Percentiles rank a stretch among this genome's conserved stretches.
These are phyloP conservation scores for Striga hermonthica DNA, from an alignment of 305 asterid species.

Conservation along the genomic window DNA sequence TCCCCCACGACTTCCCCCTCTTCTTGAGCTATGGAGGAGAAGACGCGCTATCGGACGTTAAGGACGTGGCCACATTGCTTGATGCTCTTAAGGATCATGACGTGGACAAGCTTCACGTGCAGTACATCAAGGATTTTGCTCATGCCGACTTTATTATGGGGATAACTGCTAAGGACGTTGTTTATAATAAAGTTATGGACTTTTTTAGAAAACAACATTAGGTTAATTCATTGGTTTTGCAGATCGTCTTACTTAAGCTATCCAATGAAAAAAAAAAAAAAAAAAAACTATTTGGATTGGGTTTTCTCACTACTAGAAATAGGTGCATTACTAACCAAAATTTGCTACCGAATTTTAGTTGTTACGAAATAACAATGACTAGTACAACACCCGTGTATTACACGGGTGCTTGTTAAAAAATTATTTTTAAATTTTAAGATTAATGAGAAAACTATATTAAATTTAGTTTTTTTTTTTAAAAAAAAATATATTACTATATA, in stretches of 20 bases:
- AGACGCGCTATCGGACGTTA: slow-evolving; percentile 63
- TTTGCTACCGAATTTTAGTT: too few species aligned
- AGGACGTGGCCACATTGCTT: slow-evolving; percentile 55
- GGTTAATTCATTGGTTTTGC: neutral
- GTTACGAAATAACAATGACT: too few species aligned
- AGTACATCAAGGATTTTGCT: slow-evolving; percentile 58
- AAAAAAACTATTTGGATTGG: too few species aligned
- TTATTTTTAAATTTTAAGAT: too few species aligned
- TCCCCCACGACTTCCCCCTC: slow-evolving; percentile 61
- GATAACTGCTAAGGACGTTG: slow-evolving; percentile 56
- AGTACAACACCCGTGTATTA: too few species aligned
- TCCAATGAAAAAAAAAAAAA: too few species aligned
- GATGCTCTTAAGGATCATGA: slow-evolving; percentile 56
- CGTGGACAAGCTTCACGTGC: slow-evolving; percentile 58
- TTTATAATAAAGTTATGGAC: slow-evolving; percentile 50
- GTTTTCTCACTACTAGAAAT: too few species aligned
- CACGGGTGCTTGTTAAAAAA: too few species aligned
- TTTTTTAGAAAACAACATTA: slow-evolving; percentile 44
- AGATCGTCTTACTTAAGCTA: neutral
- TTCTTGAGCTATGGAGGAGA: slow-evolving; percentile 74
- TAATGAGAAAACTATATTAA: too few species aligned
- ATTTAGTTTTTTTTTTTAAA: too few species aligned
- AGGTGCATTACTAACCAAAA: too few species aligned
- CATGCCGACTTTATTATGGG: slow-evolving; percentile 84
- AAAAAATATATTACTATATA: too few species aligned